Evolutionary conservation across 345 rosid species (phyloP), one percentile per base, ranked within the genome.

Genomic region (Acer yangbiense): DNA sequence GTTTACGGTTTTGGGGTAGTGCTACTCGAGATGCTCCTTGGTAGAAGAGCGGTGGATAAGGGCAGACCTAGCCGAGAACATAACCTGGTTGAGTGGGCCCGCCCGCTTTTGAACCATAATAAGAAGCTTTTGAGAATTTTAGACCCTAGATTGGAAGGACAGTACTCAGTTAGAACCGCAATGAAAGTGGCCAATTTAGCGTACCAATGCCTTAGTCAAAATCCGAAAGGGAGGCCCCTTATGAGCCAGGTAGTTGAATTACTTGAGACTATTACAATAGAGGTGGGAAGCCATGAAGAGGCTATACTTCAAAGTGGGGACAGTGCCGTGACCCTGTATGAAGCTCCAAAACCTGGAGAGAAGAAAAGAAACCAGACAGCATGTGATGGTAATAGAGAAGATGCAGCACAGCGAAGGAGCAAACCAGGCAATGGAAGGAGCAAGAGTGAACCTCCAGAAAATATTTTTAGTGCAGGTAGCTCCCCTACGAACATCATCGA

Each of bases 51-150:
- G 3, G 83, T 94, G 91, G 99, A 96, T 85, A 94, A 94, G 88
- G 86, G 93, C 82, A 87, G 93, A 74, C 93, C 98, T 65, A 89
- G 97, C 83, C 86, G 91, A 78, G 98, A 96, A 81, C 95, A 89
- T 83, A 96, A 94, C 86, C 83, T 94, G 68, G 99, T 96, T 20
- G 99, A 96, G 68, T 94, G 99, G 99, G 99, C 98, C 1, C 86
- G 97, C 32, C 99, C 98, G 1, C 84, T 96, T 64, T 68, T 96
- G 84, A 91, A 91, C 81, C 84, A 94, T 73, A 92, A 91, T 63
- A 96, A 89, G 86, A 96, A 96, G 91, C 88, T 91, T 81, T 77
- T 90, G 55, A 89, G 90, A 88, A 96, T 96, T 78, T 73, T 96
- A 75, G 99, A 96, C 83, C 98, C 94, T 57, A 88, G 94, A 83